phyloP scores from a whole-genome alignment of 805 yeast species.

The Hanseniaspora clermontiae region DNA sequence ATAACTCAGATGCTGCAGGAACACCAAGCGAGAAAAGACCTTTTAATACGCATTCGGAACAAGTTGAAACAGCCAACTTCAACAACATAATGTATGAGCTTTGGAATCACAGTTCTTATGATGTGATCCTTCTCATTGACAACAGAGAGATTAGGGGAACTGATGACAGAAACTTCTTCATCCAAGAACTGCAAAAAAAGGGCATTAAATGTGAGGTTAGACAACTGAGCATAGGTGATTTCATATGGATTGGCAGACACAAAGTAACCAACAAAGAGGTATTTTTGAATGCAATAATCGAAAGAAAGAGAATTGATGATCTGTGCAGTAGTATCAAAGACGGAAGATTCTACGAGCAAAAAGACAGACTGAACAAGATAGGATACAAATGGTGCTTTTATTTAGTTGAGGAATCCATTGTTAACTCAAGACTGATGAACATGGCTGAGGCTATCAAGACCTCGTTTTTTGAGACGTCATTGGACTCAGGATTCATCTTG shows the following conservation, averaged over 20 bases:
- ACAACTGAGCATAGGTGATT: conserved; percentile 73
- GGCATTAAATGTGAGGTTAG: conserved; percentile 42
- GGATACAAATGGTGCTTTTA: conserved; percentile 60
- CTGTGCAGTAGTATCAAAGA: conserved; percentile 70
- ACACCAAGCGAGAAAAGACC: background rate
- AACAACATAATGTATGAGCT: conserved; percentile 23
- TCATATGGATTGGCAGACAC: conserved; percentile 74
- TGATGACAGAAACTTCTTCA: conserved; percentile 58
- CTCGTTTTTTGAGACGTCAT: conserved; percentile 56
- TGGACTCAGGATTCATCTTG: conserved; percentile 53
- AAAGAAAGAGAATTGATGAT: conserved; percentile 82
- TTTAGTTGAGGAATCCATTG: conserved; percentile 61
- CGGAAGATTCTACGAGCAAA: conserved; percentile 83
- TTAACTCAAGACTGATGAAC: conserved; percentile 31
- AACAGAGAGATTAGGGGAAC: conserved; percentile 67
- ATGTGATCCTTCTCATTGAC: conserved; percentile 55
- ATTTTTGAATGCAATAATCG: conserved; percentile 71
- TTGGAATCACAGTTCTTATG: conserved; percentile 56
- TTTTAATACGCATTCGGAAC: background rate
- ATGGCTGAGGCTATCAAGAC: conserved; percentile 63
- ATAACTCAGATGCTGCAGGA: background rate
- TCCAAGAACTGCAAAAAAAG: conserved; percentile 35
- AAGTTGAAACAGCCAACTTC: conserved; percentile 17
- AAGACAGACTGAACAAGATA: conserved; percentile 55
- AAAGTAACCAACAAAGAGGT: conserved; percentile 45